Evolutionary conservation across 768 basidiomycete genomes (phyloP).

Genomic region (Ramaria rubella): DNA sequence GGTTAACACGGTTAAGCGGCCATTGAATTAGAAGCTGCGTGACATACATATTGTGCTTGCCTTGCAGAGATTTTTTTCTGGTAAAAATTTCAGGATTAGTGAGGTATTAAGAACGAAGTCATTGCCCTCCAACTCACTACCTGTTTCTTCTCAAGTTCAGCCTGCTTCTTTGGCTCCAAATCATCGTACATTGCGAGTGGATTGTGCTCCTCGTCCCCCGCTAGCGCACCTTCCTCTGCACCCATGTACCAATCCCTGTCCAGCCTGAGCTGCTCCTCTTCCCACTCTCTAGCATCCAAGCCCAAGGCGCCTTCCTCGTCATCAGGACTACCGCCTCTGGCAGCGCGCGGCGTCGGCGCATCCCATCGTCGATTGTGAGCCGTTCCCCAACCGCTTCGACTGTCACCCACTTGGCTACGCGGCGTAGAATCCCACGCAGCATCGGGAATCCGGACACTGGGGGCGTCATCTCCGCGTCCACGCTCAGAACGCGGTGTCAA

Average conservation of each 20-base stretch:
- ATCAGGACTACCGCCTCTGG: conserved; percentile 63
- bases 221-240: conserved; percentile 80
- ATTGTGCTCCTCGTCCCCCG: conserved; percentile 88
- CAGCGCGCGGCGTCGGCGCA: conserved; percentile 71
- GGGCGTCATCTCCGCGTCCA: conserved; percentile 48
- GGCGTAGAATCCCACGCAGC: conserved; percentile 95
- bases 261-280: conserved; percentile 86
- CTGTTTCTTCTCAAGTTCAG: conserved; percentile 70
- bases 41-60: conserved; percentile 90
- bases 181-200: conserved; percentile 93
- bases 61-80: conserved; percentile 87
- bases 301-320: conserved; percentile 56
- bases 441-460: conserved; percentile 86
- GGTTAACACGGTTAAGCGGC: conserved; percentile 20
- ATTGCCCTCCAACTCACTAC: conserved; percentile 43
- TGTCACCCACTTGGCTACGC: conserved; percentile 42
- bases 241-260: conserved; percentile 97
- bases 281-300: conserved; percentile 86
- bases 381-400: conserved; percentile 51
- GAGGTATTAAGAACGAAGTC: not conserved
- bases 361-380: conserved; percentile 61
- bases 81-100: not conserved
- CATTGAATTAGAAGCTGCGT: not conserved
- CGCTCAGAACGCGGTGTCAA: conserved; percentile 57
- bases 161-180: conserved; percentile 57